A percentile compares a stretch with the other conserved stretches of the same genome.
Conservation (phyloP, 2,329 filamentous ascomycete species). For the Beauveria brongniartii region DNA sequence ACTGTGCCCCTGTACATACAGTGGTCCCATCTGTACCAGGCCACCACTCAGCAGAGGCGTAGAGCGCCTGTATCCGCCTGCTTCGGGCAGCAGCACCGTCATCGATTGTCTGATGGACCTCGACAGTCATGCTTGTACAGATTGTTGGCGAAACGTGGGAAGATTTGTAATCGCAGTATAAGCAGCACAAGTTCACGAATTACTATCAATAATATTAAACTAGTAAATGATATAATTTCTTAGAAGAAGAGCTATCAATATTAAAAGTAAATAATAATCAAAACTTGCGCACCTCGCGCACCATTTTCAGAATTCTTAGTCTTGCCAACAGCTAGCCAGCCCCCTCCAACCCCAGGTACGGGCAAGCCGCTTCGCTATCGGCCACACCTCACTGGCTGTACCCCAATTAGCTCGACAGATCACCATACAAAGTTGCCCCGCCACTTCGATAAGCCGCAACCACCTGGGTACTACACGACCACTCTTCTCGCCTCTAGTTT, state of each 20-base stretch:
- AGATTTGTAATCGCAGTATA: not conserved
- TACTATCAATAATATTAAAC: not conserved
- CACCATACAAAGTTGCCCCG: conserved; percentile 7
- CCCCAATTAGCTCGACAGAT: conserved; percentile 1
- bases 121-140: not conserved
- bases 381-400: not conserved
- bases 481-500: not conserved
- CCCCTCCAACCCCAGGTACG: not conserved
- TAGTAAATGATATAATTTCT: no score
- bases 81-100: not conserved
- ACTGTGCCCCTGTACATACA: not conserved
- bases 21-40: not conserved
- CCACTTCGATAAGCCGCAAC: conserved; percentile 10
- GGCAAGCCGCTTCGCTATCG: not conserved
- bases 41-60: not conserved
- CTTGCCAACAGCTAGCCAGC: not conserved
- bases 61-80: not conserved
- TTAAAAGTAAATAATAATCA: no score
- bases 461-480: not conserved
- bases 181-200: not conserved
- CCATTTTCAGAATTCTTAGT: not conserved
- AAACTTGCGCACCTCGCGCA: not conserved
- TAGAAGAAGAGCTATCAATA: no score
- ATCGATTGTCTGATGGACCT: not conserved
- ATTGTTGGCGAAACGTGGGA: not conserved